Evolutionary conservation across 441 rosid genomes (phyloP).

Genomic region (Kokia cookei): DNA sequence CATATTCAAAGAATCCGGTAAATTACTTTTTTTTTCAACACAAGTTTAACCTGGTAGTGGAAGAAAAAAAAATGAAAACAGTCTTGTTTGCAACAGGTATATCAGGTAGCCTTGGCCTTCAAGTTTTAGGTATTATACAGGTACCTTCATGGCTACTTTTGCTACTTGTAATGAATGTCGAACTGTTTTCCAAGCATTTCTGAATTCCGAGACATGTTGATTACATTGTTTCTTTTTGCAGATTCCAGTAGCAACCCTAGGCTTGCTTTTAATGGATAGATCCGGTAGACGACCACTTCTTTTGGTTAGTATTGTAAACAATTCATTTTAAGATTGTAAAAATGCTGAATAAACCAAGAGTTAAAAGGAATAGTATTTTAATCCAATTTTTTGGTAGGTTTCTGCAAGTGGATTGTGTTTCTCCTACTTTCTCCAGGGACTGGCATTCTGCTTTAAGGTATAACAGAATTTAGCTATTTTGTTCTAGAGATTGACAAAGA

Average conservation of each 20-base stretch:
- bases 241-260: constrained; percentile 32
- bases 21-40: neutral
- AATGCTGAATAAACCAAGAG: neutral
- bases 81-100: constrained; percentile 21
- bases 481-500: neutral
- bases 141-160: constrained; percentile 12
- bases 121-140: constrained; percentile 26
- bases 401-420: constrained; percentile 36
- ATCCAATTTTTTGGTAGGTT: constrained; percentile 21
- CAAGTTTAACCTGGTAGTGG: neutral
- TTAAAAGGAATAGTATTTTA: neutral
- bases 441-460: constrained; percentile 43
- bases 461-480: neutral
- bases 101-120: constrained; percentile 36
- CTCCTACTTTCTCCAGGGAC: constrained; percentile 22
- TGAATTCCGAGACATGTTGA: neutral
- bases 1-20: constrained; percentile 39
- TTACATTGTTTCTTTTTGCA: constrained; percentile 4
- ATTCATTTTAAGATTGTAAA: neutral
- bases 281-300: constrained; percentile 51
- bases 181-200: neutral
- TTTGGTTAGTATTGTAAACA: constrained; percentile 22
- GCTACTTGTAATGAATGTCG: neutral
- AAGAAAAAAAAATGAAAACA: neutral
- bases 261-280: constrained; percentile 42